Conservation (phyloP, 306 rosid species). For the Adenanthera pavonina region DNA sequence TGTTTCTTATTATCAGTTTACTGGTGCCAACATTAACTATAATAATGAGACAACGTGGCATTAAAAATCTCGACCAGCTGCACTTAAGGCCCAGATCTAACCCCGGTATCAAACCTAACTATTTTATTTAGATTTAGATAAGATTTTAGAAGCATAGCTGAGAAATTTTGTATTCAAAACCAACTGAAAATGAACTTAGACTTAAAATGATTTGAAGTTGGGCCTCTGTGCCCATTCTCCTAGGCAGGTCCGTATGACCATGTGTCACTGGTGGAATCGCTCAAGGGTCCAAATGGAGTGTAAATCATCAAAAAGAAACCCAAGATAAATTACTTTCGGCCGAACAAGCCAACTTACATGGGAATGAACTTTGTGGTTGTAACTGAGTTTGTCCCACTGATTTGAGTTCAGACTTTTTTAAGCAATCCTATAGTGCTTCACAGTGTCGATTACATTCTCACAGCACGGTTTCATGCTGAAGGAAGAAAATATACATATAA, state of each 20-base stretch:
- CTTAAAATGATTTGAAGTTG: not conserved
- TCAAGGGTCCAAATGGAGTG: not conserved
- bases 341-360: too few species aligned
- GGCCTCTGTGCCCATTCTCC: not conserved
- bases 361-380: too few species aligned
- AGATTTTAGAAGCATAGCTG: not conserved
- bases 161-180: not conserved
- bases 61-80: not conserved
- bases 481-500: conserved; percentile 16
- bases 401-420: not conserved
- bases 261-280: not conserved
- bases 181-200: not conserved
- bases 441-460: not conserved
- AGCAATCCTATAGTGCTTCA: not conserved
- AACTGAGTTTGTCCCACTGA: too few species aligned
- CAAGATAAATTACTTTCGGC: too few species aligned
- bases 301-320: not conserved
- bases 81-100: not conserved
- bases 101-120: not conserved
- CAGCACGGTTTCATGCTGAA: not conserved
- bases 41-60: not conserved
- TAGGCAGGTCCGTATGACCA: not conserved
- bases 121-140: not conserved
- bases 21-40: not conserved
- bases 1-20: not conserved